These are phyloP conservation scores for Polychytrium aggregatum DNA, from an alignment of 192 early-diverging fungal species.

Conservation along the genomic window DNA sequence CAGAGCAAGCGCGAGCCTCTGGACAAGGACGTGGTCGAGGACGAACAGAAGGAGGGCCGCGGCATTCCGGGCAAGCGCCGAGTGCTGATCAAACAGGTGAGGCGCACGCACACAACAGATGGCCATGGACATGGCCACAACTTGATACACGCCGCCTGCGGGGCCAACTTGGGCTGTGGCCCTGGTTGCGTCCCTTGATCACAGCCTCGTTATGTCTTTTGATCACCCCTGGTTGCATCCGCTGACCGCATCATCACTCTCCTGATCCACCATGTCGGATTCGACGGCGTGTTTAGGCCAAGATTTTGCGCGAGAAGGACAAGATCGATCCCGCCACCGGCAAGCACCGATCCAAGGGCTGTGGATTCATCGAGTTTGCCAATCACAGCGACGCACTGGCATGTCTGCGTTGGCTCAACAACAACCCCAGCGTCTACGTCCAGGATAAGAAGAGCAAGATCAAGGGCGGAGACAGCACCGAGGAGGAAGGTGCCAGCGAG, in stretches of 20 bases:
- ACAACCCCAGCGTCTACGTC: slow-evolving; percentile 33
- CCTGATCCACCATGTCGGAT: too few relatives aligned
- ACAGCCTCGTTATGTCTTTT: not conserved
- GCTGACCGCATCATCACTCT: not conserved
- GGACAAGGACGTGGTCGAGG: slow-evolving; percentile 56
- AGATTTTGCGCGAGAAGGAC: slow-evolving; percentile 68
- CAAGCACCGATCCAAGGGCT: slow-evolving; percentile 66
- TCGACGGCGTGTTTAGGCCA: slow-evolving; percentile 63
- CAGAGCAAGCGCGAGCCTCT: slow-evolving; percentile 17
- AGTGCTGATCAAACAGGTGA: slow-evolving; percentile 42
- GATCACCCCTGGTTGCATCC: slow-evolving; percentile 48
- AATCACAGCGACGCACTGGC: slow-evolving; percentile 85
- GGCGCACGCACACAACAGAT: too few relatives aligned
- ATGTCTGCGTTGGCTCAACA: slow-evolving; percentile 84
- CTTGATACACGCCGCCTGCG: too few relatives aligned
- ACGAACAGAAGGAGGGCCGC: slow-evolving; percentile 51
- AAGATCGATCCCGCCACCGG: slow-evolving; percentile 64
- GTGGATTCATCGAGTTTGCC: slow-evolving; percentile 86
- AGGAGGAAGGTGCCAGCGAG: not conserved
- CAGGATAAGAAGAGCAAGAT: slow-evolving; percentile 4
- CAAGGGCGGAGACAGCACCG: not conserved
- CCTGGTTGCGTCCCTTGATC: too few relatives aligned
- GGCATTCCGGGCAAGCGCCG: slow-evolving; percentile 16
- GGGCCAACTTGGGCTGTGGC: too few relatives aligned
- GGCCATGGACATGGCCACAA: too few relatives aligned